A percentile compares a stretch with the other conserved stretches of the same genome.
phyloP scores from a whole-genome alignment of 805 yeast genomes.

The Ogataea kodamae region DNA sequence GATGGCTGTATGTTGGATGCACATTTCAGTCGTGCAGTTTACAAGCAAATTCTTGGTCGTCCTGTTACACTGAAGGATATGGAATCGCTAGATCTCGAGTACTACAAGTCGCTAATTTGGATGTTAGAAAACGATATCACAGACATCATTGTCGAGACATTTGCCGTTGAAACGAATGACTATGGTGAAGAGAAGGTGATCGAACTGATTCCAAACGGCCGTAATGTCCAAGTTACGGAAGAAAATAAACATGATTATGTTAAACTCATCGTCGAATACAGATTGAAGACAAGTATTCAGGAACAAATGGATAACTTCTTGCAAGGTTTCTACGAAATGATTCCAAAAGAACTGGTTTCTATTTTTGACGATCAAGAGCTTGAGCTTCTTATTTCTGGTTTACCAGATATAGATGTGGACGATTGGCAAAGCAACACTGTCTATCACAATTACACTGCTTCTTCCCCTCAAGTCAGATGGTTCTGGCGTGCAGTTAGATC shows the following conservation, averaged over 20 bases:
- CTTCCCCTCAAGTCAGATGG: constrained; percentile 88
- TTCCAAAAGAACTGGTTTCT: constrained; percentile 76
- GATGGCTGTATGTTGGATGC: constrained; percentile 87
- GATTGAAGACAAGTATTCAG: constrained; percentile 75
- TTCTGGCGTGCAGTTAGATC: constrained; percentile 98
- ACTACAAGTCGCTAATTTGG: constrained; percentile 90
- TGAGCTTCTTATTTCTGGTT: constrained; percentile 86
- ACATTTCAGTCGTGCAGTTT: constrained; percentile 92
- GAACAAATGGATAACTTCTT: constrained; percentile 86
- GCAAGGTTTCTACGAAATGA: constrained; percentile 85
- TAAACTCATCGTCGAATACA: constrained; percentile 76
- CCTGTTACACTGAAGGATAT: constrained; percentile 85
- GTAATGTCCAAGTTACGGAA: constrained; percentile 83
- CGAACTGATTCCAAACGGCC: constrained; percentile 80
- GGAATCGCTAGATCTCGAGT: constrained; percentile 90
- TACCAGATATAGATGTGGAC: constrained; percentile 92
- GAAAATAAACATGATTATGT: constrained; percentile 90
- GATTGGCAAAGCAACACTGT: constrained; percentile 91
- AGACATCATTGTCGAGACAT: constrained; percentile 90
- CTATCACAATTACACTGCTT: constrained; percentile 76
- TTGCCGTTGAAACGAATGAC: constrained; percentile 89
- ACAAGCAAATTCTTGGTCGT: constrained; percentile 77
- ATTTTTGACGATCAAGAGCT: constrained; percentile 95
- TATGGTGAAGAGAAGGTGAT: constrained; percentile 84
- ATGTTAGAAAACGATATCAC: constrained; percentile 96